Evolutionary conservation across 805 yeast genomes (phyloP).

Genomic region (Starmerella riodocensis): DNA sequence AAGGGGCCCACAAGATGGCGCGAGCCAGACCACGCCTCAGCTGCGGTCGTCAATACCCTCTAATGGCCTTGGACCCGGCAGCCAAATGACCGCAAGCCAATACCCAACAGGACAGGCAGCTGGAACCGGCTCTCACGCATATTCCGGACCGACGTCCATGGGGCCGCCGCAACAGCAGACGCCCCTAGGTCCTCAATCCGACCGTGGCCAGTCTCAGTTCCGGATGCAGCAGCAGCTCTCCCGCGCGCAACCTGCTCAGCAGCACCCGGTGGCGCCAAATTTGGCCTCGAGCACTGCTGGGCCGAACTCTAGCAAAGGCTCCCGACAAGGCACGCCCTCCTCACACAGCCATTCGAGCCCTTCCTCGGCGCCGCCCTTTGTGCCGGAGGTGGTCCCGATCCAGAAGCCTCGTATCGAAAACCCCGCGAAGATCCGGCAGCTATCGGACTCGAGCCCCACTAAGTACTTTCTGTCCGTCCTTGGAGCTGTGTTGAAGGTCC

Average conservation of each 20-base stretch:
- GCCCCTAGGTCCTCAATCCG: not conserved
- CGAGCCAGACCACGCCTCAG: too few species aligned
- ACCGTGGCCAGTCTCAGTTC: not conserved
- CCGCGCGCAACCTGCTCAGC: not conserved
- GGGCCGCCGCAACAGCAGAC: not conserved
- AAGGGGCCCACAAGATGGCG: too few species aligned
- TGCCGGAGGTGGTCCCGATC: slow-evolving; percentile 10
- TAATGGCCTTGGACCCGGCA: too few species aligned
- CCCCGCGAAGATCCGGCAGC: slow-evolving; percentile 21
- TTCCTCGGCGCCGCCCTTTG: slow-evolving; percentile 6
- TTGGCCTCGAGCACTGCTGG: not conserved
- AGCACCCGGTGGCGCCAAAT: not conserved
- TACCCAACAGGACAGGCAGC: too few species aligned
- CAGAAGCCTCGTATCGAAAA: slow-evolving; percentile 19
- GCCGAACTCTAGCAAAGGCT: not conserved
- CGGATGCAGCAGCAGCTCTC: slow-evolving; percentile 14
- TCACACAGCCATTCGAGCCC: too few species aligned
- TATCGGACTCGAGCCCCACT: slow-evolving; percentile 25
- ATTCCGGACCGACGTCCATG: slow-evolving; percentile 39
- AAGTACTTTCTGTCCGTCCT: slow-evolving; percentile 26
- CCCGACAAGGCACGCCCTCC: too few species aligned
- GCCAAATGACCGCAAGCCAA: too few species aligned
- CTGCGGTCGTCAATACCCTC: not conserved
- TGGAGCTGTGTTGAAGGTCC: slow-evolving; percentile 27
- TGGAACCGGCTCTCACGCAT: too few species aligned